phyloP scores from a whole-genome alignment of 331 rosid genomes.

The Telfairia occidentalis region DNA sequence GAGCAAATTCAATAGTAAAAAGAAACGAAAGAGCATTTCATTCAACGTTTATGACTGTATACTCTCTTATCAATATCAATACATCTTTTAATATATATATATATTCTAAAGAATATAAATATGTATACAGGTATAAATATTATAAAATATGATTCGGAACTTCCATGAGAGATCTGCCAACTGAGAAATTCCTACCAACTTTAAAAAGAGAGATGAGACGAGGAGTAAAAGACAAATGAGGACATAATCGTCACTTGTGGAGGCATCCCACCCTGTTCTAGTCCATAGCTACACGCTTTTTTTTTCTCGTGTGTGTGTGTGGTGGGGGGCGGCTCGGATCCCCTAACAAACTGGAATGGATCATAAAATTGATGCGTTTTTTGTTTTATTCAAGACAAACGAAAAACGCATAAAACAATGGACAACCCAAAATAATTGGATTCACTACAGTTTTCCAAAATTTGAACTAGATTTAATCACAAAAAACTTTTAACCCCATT shows the following conservation, averaged over 20 bases:
- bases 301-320: no score
- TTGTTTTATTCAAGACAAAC: not conserved
- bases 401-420: not conserved
- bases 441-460: not conserved
- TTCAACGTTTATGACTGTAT: not conserved
- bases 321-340: not conserved
- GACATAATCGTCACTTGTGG: not conserved
- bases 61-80: not conserved
- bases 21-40: not conserved
- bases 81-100: not conserved
- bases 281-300: not conserved
- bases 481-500: not conserved
- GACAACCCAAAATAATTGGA: not conserved
- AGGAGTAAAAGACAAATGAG: constrained; percentile 3
- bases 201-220: not conserved
- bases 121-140: not conserved
- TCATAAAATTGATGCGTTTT: not conserved
- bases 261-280: constrained; percentile 8
- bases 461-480: not conserved
- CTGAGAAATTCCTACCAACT: not conserved
- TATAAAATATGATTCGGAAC: not conserved
- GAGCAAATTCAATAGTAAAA: not conserved
- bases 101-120: not conserved
- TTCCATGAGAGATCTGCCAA: not conserved
- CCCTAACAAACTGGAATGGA: not conserved